These are phyloP conservation scores for Fusarium sp. DNA, from an alignment of 2,329 filamentous ascomycete genomes.

Conservation along the genomic window DNA sequence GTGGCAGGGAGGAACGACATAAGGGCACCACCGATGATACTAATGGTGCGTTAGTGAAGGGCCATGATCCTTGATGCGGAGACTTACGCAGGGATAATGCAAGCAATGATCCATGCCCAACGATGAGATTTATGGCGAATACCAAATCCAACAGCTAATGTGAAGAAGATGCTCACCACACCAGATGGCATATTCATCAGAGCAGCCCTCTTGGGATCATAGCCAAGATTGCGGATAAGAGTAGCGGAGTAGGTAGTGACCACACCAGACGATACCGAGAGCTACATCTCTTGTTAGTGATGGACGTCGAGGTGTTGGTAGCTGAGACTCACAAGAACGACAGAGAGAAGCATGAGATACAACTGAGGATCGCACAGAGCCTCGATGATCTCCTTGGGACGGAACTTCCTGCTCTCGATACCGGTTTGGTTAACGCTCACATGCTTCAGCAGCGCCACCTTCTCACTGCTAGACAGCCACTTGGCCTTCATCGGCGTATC, in stretches of 20 bases:
- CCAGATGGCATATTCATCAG: slow-evolving; percentile 67
- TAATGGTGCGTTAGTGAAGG: slow-evolving; percentile 21
- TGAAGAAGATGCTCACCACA: slow-evolving; percentile 63
- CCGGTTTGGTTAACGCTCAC: slow-evolving; percentile 69
- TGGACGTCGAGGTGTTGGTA: no score
- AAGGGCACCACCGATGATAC: slow-evolving; percentile 60
- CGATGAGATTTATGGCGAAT: slow-evolving; percentile 60
- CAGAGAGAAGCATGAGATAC: slow-evolving; percentile 61
- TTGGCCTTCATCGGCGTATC: slow-evolving; percentile 61
- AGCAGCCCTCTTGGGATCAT: slow-evolving; percentile 57
- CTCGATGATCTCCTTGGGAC: slow-evolving; percentile 63
- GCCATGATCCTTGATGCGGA: accelerated
- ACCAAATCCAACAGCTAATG: slow-evolving; percentile 59
- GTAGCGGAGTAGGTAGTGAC: slow-evolving; percentile 66
- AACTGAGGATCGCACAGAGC: slow-evolving; percentile 63
- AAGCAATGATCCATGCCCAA: slow-evolving; percentile 62
- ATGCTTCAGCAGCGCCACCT: slow-evolving; percentile 62
- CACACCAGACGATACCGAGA: slow-evolving; percentile 64
- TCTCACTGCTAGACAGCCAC: slow-evolving; percentile 60
- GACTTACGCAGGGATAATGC: slow-evolving; percentile 60
- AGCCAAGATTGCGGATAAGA: slow-evolving; percentile 61
- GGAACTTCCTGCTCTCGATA: slow-evolving; percentile 65
- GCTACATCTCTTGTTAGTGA: slow-evolving; percentile 36
- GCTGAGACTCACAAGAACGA: no score
- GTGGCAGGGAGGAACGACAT: slow-evolving; percentile 63